phyloP scores from a whole-genome alignment of 805 yeast species.

The Yarrowia sp. region DNA sequence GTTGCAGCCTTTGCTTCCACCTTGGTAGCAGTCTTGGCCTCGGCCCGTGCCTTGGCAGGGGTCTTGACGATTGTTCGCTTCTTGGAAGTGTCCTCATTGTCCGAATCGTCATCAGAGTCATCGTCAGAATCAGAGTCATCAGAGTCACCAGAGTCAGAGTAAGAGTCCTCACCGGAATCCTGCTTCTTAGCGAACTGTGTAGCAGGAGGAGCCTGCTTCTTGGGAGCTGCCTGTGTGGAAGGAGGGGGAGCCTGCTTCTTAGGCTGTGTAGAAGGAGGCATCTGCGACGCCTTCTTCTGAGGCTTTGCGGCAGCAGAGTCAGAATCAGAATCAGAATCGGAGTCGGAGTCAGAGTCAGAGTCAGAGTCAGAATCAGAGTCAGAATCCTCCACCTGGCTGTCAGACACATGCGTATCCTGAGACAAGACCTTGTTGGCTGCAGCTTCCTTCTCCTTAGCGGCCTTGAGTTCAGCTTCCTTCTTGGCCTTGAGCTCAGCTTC shows the following conservation, averaged over 20 bases:
- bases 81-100: constrained; percentile 1
- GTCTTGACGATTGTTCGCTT: constrained; percentile 14
- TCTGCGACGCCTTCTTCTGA: background rate
- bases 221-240: background rate
- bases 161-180: background rate
- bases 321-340: background rate
- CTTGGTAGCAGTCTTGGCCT: background rate
- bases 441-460: background rate
- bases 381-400: background rate
- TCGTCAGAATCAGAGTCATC: background rate
- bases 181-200: background rate
- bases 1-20: background rate
- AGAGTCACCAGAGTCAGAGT: background rate
- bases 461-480: background rate
- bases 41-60: background rate
- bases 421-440: background rate
- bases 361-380: background rate
- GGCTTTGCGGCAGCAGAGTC: background rate
- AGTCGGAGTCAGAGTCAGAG: background rate
- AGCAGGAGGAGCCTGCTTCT: background rate
- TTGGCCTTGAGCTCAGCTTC: background rate
- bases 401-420: constrained; percentile 7
- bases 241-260: background rate
- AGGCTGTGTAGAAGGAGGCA: constrained; percentile 1
- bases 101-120: background rate